Percentiles rank a stretch among this genome's conserved stretches.
phyloP scores from a whole-genome alignment of 2,329 filamentous ascomycete species.

The Cladosporium oxysporum region DNA sequence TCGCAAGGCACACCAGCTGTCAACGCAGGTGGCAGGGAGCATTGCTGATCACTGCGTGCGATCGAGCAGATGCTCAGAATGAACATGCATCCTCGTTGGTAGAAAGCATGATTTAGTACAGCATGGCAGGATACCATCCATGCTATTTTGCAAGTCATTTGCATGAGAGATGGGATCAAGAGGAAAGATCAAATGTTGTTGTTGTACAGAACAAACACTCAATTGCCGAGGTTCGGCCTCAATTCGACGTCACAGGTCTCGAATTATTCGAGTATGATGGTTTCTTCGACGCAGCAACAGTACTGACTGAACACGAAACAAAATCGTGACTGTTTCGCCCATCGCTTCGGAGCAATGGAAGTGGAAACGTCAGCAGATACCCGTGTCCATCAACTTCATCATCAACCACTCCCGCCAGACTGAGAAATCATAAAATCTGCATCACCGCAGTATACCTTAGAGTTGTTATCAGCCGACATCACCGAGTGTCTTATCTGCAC shows the following conservation, averaged over 20 bases:
- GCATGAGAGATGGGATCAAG: neutral
- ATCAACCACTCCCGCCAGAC: neutral
- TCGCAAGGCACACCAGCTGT: neutral
- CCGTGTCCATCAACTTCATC: neutral
- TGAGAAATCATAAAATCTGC: neutral
- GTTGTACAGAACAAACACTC: neutral
- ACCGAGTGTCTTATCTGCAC: neutral
- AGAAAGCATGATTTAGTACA: fast-evolving
- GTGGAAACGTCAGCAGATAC: constrained; percentile 10
- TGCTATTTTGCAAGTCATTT: neutral
- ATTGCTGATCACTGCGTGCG: neutral
- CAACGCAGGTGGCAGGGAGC: neutral
- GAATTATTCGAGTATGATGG: constrained; percentile 16
- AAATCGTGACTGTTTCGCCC: constrained; percentile 9
- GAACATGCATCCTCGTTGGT: neutral
- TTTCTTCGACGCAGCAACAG: constrained; percentile 21
- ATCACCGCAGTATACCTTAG: neutral
- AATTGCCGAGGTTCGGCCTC: neutral
- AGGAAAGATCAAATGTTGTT: neutral
- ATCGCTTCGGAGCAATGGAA: constrained; percentile 19
- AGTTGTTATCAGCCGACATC: neutral
- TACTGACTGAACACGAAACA: constrained; percentile 13
- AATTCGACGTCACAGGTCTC: constrained; percentile 3
- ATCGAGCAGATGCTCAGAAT: neutral
- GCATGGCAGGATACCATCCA: neutral